Conservation (phyloP, 768 basidiomycete genomes). For the Mycena maculata region DNA sequence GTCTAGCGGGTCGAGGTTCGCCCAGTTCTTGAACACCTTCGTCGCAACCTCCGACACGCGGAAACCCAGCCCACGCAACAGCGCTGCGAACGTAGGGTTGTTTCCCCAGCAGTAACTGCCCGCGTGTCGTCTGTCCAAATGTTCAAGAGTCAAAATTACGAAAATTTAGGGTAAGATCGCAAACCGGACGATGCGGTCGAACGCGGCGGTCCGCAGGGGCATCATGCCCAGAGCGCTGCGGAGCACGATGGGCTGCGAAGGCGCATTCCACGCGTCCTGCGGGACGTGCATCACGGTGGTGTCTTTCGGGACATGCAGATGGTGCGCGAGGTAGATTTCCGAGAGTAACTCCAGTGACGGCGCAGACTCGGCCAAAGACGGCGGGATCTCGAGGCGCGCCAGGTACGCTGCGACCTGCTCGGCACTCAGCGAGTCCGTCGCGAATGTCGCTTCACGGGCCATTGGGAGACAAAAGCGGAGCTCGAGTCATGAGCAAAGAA, state of each 20-base stretch:
- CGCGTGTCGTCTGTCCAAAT: not conserved
- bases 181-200: conserved; percentile 23
- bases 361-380: conserved; percentile 15
- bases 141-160: not conserved
- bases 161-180: not conserved
- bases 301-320: conserved; percentile 32
- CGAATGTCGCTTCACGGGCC: conserved; percentile 32
- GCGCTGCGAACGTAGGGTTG: conserved; percentile 32
- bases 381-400: conserved; percentile 21
- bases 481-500: too few relatives aligned
- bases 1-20: conserved; percentile 27
- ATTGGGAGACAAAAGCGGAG: too few relatives aligned
- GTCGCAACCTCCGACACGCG: conserved; percentile 33
- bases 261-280: conserved; percentile 21
- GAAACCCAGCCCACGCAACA: conserved; percentile 32
- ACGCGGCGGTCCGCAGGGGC: conserved; percentile 30
- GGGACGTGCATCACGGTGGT: conserved; percentile 28
- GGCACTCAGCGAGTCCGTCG: conserved; percentile 17
- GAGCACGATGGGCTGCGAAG: conserved; percentile 31
- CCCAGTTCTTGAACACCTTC: conserved; percentile 36
- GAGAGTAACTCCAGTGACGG: conserved; percentile 28
- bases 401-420: conserved; percentile 31
- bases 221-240: conserved; percentile 27
- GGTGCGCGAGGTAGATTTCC: conserved; percentile 27
- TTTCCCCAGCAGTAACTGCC: conserved; percentile 35